phyloP scores from a whole-genome alignment of 305 asterid genomes.

The Fraxinus baroniana region DNA sequence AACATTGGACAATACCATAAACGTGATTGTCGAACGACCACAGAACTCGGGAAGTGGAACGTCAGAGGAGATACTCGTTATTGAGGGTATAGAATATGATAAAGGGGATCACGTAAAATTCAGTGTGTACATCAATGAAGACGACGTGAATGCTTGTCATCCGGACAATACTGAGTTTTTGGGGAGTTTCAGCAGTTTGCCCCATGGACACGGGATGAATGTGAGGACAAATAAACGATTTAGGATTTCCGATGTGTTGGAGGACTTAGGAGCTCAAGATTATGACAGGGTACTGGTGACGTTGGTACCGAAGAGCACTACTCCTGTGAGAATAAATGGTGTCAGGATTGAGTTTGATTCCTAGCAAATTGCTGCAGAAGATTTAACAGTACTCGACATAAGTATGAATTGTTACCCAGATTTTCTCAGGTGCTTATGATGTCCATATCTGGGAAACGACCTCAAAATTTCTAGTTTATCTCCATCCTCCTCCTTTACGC shows the following conservation, averaged over 20 bases:
- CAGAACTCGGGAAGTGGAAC: neutral
- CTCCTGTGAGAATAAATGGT: conserved; percentile 10
- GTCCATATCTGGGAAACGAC: neutral
- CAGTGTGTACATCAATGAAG: neutral
- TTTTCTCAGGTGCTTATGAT: neutral
- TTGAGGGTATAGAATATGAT: neutral
- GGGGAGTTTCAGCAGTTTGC: neutral
- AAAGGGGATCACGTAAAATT: too few species aligned
- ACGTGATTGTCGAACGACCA: neutral
- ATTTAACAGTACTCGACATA: neutral
- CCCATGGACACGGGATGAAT: neutral
- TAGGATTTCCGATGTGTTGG: conserved; percentile 17
- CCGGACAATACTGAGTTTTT: neutral
- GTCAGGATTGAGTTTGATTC: conserved; percentile 3
- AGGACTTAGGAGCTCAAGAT: neutral
- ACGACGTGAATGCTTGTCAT: neutral
- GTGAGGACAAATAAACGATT: neutral
- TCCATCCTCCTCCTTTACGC: neutral
- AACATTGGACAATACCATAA: neutral
- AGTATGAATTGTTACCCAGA: neutral
- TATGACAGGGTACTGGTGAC: conserved; percentile 23
- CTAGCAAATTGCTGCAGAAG: neutral
- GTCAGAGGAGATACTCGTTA: neutral
- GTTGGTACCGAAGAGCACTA: conserved; percentile 11
- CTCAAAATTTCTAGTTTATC: neutral